Evolutionary conservation across 2,329 filamentous ascomycete species (phyloP), one percentile per base, ranked within the genome.

Genomic region (Colletotrichum siamense): DNA sequence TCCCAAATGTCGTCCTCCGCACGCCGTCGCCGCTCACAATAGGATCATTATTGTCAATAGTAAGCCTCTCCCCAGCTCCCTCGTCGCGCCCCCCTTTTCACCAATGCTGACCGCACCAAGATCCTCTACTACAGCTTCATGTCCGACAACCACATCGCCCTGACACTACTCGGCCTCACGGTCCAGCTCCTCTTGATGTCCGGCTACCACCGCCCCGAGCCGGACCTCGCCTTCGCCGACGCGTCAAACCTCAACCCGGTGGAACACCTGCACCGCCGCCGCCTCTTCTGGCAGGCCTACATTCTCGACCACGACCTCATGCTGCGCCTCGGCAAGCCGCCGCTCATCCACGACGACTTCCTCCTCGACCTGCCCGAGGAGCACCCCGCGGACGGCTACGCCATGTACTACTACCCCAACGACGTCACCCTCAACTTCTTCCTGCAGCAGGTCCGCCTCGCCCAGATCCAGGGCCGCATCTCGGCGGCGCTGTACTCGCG

Each of bases 321-420:
- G 64, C 13, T 76, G 10, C 73, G 73, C 6, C 68, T 76, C 13
- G 73, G 73, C 22, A 76, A 76, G 34, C 73, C 73, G 12, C 70
- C 73, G 10, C 73, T 76, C 34, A 76, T 76, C 13, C 64, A 49
- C 57, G 70, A 76, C 32, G 73, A 76, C 9, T 76, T 76, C 44
- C 73, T 76, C 15, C 59, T 76, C 16, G 73, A 76, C 26, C 64
- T 76, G 8, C 73, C 73, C 32, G 73, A 76, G 34, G 73, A 76
- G 57, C 63, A 76, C 24, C 73, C 73, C 8, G 64, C 70, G 8
- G 73, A 76, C 22, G 73, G 70, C 2, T 76, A 65, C 64, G 52
- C 70, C 70, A 73, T 76, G 64, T 61, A 59, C 57, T 76, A 73
- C 64, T 76, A 76, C 34, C 73, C 73, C 9, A 63, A 59, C 22